phyloP scores from a whole-genome alignment of 257 asterid species.

The Solanum lignicaule region DNA sequence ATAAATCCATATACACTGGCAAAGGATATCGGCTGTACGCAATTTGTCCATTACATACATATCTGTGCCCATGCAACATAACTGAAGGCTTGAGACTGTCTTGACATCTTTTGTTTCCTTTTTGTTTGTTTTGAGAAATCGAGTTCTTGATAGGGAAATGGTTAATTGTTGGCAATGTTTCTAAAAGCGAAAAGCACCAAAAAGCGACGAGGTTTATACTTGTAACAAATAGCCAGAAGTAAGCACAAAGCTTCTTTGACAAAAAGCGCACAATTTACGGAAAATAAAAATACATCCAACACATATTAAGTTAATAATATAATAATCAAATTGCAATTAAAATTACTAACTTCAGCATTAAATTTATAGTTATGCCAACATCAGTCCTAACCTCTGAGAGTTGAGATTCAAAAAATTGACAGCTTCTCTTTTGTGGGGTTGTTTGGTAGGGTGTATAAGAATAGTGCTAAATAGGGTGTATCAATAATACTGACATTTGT shows the following conservation, averaged over 20 bases:
- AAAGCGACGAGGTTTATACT: neutral
- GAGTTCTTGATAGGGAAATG: neutral
- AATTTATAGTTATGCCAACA: neutral
- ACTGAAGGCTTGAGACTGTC: neutral
- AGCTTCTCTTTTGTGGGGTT: neutral
- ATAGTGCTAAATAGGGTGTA: neutral
- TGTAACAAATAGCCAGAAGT: neutral
- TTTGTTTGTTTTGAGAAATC: neutral
- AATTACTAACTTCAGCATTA: neutral
- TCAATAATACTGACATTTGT: neutral
- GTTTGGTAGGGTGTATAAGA: neutral
- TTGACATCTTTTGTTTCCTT: neutral
- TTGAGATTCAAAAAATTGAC: neutral
- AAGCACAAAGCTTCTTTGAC: neutral
- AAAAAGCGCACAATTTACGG: neutral
- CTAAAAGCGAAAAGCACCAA: neutral
- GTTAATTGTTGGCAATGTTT: neutral
- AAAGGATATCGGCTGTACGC: neutral
- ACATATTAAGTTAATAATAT: neutral
- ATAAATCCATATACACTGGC: neutral
- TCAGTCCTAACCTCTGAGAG: neutral
- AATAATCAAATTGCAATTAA: neutral
- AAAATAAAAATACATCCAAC: neutral
- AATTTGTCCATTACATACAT: neutral
- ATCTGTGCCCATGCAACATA: neutral